Conservation (phyloP, 805 yeast genomes). For the Tetrapisispora fleetii region DNA sequence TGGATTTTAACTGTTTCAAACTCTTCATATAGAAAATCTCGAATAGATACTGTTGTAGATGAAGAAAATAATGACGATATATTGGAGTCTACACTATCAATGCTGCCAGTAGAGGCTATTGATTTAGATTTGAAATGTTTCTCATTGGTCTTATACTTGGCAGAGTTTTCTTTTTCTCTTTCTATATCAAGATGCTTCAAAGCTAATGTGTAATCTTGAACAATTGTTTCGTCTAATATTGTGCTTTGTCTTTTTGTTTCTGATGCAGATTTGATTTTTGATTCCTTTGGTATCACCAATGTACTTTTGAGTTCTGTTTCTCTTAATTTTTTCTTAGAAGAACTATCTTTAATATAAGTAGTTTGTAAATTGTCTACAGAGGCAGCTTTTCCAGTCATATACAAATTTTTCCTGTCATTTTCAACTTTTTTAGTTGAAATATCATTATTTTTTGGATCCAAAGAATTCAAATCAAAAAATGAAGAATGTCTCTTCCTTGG, state of each 20-base stretch:
- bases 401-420: not conserved
- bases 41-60: slow-evolving; percentile 9
- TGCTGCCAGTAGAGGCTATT: not conserved
- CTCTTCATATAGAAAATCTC: slow-evolving; percentile 20
- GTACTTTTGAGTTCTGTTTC: not conserved
- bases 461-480: slow-evolving; percentile 7
- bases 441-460: not conserved
- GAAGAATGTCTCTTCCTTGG: slow-evolving; percentile 19
- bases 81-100: slow-evolving; percentile 6
- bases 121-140: not conserved
- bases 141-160: not conserved
- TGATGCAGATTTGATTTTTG: not conserved
- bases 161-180: too few species aligned
- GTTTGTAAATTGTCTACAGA: not conserved
- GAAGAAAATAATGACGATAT: slow-evolving; percentile 17
- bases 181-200: slow-evolving; percentile 4
- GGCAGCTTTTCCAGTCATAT: not conserved
- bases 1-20: slow-evolving; percentile 10
- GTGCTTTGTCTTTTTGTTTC: slow-evolving; percentile 19
- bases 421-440: not conserved
- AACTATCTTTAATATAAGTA: not conserved
- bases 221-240: slow-evolving; percentile 19
- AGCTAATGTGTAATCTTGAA: slow-evolving; percentile 23
- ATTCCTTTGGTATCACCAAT: not conserved
- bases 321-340: not conserved